Base-by-base conservation (phyloP, 495 filamentous ascomycete genomes). In the Evansstolkia leycettana region DNA sequence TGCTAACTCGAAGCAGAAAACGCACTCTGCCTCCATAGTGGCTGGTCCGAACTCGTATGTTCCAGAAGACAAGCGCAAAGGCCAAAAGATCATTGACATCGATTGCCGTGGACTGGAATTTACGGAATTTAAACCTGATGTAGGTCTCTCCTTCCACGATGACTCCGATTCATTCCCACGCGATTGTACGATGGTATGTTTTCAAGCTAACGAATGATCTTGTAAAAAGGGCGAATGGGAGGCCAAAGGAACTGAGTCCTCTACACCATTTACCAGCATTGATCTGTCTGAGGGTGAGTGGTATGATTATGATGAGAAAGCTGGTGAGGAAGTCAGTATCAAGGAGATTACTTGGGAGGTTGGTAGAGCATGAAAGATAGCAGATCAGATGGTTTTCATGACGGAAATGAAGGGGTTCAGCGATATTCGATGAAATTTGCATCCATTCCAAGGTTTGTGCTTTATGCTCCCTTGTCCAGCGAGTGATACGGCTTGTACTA, bases 101-200 rank as follows among this genome's bases (percentile, higher is more conserved):
- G 90, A 96, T 62, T 96, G 90, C 59, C 75, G 90, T 34, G 90
- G 90, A 4, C 65, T 95, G 5, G 90, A 98, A 54, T 95, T 98
- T 46, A 74, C 70, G 0, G 80, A 88, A 31, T 98, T 95, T 57
- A 83, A 76, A 45, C 68, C 88, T 20, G 88, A 94, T 55, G 86
- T 92, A 55, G 45, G 69, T n/a, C n/a, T n/a, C 18, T 32, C 24
- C 7, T 14, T 13, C 29, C 36, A 18, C 26, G 2, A n/a, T 9
- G 7, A 19, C 11, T 11, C 17, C 0, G n/a, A n/a, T n/a, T n/a
- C n/a, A n/a, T n/a, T n/a, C n/a, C n/a, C n/a, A n/a, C n/a, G n/a
- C n/a, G n/a, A n/a, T n/a, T n/a, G n/a, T n/a, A n/a, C n/a, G n/a
- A n/a, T n/a, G n/a, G n/a, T n/a, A n/a, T n/a, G n/a, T 13, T 12